Evolutionary conservation across 139 green algal species (phyloP).

Genomic region (Micromonas pusilla): DNA sequence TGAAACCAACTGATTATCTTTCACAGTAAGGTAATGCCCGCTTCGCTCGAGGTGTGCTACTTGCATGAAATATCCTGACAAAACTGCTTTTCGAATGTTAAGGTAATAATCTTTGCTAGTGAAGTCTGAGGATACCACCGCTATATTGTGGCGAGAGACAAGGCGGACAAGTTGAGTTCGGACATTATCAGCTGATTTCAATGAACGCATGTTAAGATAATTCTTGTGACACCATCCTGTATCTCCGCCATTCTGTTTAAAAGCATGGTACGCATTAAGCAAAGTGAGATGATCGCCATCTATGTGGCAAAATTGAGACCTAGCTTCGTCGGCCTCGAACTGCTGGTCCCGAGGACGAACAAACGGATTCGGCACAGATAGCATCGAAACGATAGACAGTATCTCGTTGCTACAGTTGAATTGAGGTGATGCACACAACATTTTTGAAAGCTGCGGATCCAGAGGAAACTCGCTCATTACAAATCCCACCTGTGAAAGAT

Average conservation of each 20-base stretch:
- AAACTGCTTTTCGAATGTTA: slow-evolving; percentile 96
- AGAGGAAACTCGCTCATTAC: slow-evolving; percentile 97
- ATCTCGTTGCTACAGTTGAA: slow-evolving; percentile 98
- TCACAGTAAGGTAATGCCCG: slow-evolving; percentile 97
- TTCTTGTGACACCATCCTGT: slow-evolving; percentile 89
- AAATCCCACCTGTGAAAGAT: slow-evolving; percentile 77
- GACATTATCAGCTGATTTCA: slow-evolving; percentile 93
- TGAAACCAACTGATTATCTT: slow-evolving; percentile 95
- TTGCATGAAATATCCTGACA: slow-evolving; percentile 96
- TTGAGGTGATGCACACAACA: slow-evolving; percentile 82
- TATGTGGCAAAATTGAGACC: slow-evolving; percentile 87
- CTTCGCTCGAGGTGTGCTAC: slow-evolving; percentile 83
- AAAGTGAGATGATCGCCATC: slow-evolving; percentile 98
- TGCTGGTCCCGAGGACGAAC: slow-evolving; percentile 77
- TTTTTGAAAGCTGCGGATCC: slow-evolving; percentile 97
- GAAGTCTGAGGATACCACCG: slow-evolving; percentile 79
- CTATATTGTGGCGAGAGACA: slow-evolving; percentile 42
- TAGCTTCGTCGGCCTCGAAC: slow-evolving; percentile 90
- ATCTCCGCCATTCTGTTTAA: slow-evolving; percentile 71
- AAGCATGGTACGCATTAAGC: slow-evolving; percentile 98
- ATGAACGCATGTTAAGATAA: slow-evolving; percentile 85
- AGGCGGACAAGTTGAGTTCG: slow-evolving; percentile 78
- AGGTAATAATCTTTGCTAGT: slow-evolving; percentile 81
- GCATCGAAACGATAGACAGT: slow-evolving; percentile 90
- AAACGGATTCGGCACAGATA: slow-evolving; percentile 88